phyloP scores from a whole-genome alignment of 2,329 filamentous ascomycete genomes.

The Xylariaceae sp. region DNA sequence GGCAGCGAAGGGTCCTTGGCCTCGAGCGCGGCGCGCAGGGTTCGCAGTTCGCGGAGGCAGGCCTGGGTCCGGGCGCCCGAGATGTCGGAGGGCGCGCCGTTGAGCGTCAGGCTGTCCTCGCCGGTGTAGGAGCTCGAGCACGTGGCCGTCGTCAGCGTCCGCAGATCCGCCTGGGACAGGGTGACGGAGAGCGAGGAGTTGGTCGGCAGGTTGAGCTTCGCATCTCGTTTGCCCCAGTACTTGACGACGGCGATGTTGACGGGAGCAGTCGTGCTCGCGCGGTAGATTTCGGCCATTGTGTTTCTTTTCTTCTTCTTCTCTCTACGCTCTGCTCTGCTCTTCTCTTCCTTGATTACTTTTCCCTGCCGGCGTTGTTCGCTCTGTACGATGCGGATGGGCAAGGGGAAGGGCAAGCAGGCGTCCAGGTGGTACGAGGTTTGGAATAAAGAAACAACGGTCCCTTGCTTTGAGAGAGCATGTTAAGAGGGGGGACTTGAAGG shows the following conservation, averaged over 20 bases:
- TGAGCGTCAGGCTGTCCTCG: slow-evolving; percentile 72
- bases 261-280: slow-evolving; percentile 90
- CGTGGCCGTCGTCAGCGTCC: slow-evolving; percentile 91
- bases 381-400: too few species aligned
- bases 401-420: too few species aligned
- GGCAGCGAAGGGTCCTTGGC: slow-evolving; percentile 66
- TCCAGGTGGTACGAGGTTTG: too few species aligned
- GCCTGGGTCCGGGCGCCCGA: slow-evolving; percentile 87
- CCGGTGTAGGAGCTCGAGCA: slow-evolving; percentile 68
- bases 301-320: neutral
- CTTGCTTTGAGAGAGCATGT: too few species aligned
- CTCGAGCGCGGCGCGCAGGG: slow-evolving; percentile 72
- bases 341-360: neutral
- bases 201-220: slow-evolving; percentile 90
- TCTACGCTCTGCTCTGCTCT: neutral
- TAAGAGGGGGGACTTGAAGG: too few species aligned
- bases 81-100: slow-evolving; percentile 76
- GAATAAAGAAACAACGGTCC: too few species aligned
- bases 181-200: slow-evolving; percentile 98
- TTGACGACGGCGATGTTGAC: slow-evolving; percentile 99
- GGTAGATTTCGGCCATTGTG: slow-evolving; percentile 61
- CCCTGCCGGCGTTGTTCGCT: too few species aligned
- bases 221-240: slow-evolving; percentile 98
- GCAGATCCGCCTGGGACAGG: slow-evolving; percentile 86
- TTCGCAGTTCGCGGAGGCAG: slow-evolving; percentile 80